Conservation (phyloP, 2,329 filamentous ascomycete genomes). For the Cladosporium sp. region DNA sequence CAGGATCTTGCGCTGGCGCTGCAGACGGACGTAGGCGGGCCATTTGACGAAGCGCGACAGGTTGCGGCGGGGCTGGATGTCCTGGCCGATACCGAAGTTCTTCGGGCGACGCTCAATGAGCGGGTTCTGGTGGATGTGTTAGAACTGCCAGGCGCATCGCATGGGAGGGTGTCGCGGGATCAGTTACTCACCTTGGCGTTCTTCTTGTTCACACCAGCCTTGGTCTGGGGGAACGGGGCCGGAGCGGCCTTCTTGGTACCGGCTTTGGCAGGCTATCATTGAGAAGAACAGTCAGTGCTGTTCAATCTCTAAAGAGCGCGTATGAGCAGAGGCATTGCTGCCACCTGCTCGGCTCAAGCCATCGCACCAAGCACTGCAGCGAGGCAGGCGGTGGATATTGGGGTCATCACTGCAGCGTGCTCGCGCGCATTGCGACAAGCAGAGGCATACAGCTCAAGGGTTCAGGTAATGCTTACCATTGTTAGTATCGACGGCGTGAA, state of each 20-base stretch:
- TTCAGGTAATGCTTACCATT: conserved; percentile 21
- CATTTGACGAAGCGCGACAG: conserved; percentile 98
- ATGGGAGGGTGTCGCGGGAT: background rate
- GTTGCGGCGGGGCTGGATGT: conserved; percentile 95
- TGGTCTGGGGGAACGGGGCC: conserved; percentile 92
- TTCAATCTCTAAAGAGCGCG: conserved; percentile 79
- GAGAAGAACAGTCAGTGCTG: conserved; percentile 99
- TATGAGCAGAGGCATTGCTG: conserved; percentile 53
- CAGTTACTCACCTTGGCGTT: conserved; percentile 75
- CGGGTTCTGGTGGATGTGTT: conserved; percentile 67
- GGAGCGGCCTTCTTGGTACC: conserved; percentile 87
- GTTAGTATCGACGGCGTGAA: conserved; percentile 12
- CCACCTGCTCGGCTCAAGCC: conserved; percentile 53
- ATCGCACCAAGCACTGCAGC: conserved; percentile 24
- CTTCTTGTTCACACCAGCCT: conserved; percentile 87
- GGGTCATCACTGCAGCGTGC: conserved; percentile 16
- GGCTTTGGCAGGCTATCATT: conserved; percentile 98
- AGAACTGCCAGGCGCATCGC: conserved; percentile 6
- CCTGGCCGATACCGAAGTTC: conserved; percentile 98
- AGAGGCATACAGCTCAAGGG: conserved; percentile 19
- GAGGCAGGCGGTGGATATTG: conserved; percentile 15
- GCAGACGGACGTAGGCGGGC: conserved; percentile 98
- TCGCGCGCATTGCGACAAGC: conserved; percentile 12
- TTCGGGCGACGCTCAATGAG: conserved; percentile 96
- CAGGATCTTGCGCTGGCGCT: conserved; percentile 93